Conservation (phyloP, 1,284 basidiomycete genomes). For the Malassezia furfur region DNA sequence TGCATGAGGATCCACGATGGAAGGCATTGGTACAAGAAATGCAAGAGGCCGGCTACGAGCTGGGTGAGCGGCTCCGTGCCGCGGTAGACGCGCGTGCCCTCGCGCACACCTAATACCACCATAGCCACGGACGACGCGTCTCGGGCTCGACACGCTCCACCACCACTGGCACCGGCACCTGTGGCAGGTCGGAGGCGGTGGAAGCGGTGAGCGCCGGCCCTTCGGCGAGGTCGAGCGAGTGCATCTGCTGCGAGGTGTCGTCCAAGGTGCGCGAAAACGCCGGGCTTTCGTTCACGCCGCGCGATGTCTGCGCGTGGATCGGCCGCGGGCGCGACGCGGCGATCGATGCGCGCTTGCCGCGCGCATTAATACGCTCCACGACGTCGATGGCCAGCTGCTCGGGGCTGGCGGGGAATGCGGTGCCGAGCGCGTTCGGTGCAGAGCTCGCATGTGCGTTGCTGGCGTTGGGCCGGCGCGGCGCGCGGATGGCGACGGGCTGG, state of each 20-base stretch:
- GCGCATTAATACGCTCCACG: constrained; percentile 10
- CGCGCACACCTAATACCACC: not conserved
- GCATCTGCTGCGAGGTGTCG: constrained; percentile 2
- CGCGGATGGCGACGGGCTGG: not conserved
- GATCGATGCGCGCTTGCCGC: not conserved
- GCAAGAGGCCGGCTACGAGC: constrained; percentile 23
- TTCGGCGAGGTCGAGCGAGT: constrained; percentile 7
- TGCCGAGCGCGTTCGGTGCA: not conserved
- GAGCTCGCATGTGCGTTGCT: not conserved
- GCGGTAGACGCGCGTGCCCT: not conserved
- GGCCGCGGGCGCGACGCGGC: not conserved
- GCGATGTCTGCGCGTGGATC: too few relatives aligned
- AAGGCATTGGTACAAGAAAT: constrained; percentile 23
- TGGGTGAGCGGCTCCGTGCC: constrained; percentile 4
- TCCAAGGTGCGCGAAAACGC: not conserved
- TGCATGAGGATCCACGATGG: constrained; percentile 25
- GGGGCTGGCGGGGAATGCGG: not conserved
- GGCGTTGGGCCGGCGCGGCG: not conserved
- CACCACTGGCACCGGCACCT: constrained; percentile 1
- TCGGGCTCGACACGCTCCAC: constrained; percentile 9
- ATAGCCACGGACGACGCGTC: constrained; percentile 4
- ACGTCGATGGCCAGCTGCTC: constrained; percentile 13
- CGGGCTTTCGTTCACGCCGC: not conserved
- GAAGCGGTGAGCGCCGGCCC: not conserved
- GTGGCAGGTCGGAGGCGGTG: not conserved